Base-by-base conservation (phyloP, 371 early-diverging fungal genomes). In the Modicella reniformis region DNA sequence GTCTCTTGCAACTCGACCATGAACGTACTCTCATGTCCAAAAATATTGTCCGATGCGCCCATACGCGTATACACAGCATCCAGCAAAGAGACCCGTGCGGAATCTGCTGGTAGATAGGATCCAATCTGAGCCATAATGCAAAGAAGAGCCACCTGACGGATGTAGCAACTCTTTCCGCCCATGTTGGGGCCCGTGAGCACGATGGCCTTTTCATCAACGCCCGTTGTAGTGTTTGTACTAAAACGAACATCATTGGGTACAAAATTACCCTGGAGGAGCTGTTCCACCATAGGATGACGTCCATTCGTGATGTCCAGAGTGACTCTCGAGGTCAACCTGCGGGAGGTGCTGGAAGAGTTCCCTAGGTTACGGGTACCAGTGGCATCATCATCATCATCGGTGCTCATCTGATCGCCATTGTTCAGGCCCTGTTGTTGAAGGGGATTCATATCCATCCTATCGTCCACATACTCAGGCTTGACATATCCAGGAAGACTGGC, bases 1-100 rank as follows among this genome's bases (percentile, higher is more conserved):
- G 97, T 94, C 80, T 99, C 99, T 23, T 85, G 83, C 96, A 99
- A 96, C 83, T 99, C 99, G 7, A 96, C 93, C 96, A 99, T 97
- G 80, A 99, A 99, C 0, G 99, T 99, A 9, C 96, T 96, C 65
- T 95, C 92, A 37, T 96, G 90, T 26, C 88, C 88, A 49, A 81
- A 79, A 44, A 85, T 72, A 54, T 92, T 91, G 68, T 94, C 94
- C 13, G 90, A 88, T 0, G 93, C 91, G 0, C 94, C 94, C 86
- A 83, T 80, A 52, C 99, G 87, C 40, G 96, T 90, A 66, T 93
- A 98, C n/a, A 99, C 87, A 13, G 89, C 86, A 75, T 99, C 96
- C 19, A 96, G 91, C 4, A 99, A 84, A 3, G 96, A 95, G 44
- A 99, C 84, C 21, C 79, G 80, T 3, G 97, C 97, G 25, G 81